Evolutionary conservation across 768 basidiomycete genomes (phyloP).

Genomic region (Mycena indigotica): DNA sequence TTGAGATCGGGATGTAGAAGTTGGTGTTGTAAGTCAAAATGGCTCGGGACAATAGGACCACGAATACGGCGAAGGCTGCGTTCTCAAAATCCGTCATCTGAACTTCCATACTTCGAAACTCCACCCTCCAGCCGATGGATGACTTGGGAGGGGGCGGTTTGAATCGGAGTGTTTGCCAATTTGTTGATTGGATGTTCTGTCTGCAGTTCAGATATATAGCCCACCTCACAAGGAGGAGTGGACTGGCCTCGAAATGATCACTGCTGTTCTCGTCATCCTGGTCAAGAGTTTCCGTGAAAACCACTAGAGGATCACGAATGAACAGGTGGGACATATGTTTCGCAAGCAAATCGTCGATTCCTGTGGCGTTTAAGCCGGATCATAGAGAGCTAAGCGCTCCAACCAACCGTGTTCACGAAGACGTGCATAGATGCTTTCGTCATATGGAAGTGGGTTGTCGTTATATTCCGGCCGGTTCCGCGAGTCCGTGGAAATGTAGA

Average conservation of each 20-base stretch:
- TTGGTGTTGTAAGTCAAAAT: conserved; percentile 91
- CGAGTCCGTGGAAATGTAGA: conserved; percentile 87
- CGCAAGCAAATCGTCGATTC: conserved; percentile 82
- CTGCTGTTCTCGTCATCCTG: conserved; percentile 86
- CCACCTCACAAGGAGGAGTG: conserved; percentile 13
- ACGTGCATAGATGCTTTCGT: conserved; percentile 72
- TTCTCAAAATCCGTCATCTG: conserved; percentile 99
- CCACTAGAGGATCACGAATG: conserved; percentile 94
- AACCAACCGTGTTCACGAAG: conserved; percentile 73
- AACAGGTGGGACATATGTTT: conserved; percentile 95
- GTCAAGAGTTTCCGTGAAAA: conserved; percentile 91
- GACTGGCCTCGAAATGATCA: conserved; percentile 96
- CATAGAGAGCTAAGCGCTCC: background rate
- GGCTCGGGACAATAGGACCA: conserved; percentile 91
- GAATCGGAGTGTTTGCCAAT: conserved; percentile 99
- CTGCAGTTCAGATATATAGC: conserved; percentile 2
- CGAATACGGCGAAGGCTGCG: conserved; percentile 93
- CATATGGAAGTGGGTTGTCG: conserved; percentile 80
- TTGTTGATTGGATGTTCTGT: conserved; percentile 98
- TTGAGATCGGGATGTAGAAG: conserved; percentile 96
- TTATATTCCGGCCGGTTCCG: conserved; percentile 93
- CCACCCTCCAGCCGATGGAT: conserved; percentile 95
- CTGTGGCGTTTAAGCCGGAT: conserved; percentile 40
- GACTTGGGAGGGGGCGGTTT: conserved; percentile 96
- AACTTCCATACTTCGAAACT: conserved; percentile 99